Conservation (phyloP, 352 stramenopile genomes). For the Globisporangium perplexum region DNA sequence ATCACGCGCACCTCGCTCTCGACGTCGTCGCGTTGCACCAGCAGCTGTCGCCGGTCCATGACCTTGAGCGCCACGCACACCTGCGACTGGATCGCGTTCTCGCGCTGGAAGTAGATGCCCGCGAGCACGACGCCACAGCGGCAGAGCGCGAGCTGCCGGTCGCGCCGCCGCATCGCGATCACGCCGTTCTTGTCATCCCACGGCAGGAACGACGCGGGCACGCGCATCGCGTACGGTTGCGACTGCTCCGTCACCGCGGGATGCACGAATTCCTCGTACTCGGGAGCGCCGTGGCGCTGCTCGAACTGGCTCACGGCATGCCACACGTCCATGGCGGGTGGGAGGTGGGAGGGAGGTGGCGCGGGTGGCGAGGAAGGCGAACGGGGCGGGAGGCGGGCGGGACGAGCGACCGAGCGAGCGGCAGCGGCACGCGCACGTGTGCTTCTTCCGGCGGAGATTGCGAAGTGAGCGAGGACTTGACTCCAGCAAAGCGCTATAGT, state of each 20-base stretch:
- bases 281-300: conserved; percentile 36
- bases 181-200: conserved; percentile 63
- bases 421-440: no score
- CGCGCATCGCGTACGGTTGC: conserved; percentile 48
- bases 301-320: conserved; percentile 55
- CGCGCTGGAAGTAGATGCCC: conserved; percentile 62
- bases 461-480: no score
- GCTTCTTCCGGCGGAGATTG: no score
- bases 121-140: conserved; percentile 79
- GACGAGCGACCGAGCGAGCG: no score
- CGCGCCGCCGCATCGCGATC: conserved; percentile 65
- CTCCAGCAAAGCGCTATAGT: no score
- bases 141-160: conserved; percentile 64
- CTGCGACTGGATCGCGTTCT: conserved; percentile 37
- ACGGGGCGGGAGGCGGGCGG: no score
- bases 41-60: conserved; percentile 71
- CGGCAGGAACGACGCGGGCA: conserved; percentile 60
- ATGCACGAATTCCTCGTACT: conserved; percentile 58
- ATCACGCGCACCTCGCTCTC: conserved; percentile 80
- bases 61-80: conserved; percentile 72
- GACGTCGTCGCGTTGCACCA: conserved; percentile 71
- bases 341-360: no score
- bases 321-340: conserved; percentile 61
- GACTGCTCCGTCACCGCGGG: conserved; percentile 36
- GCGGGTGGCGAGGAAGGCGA: no score